phyloP scores from a whole-genome alignment of 2,329 filamentous ascomycete species.

The Neofusicoccum kwambonambiense region DNA sequence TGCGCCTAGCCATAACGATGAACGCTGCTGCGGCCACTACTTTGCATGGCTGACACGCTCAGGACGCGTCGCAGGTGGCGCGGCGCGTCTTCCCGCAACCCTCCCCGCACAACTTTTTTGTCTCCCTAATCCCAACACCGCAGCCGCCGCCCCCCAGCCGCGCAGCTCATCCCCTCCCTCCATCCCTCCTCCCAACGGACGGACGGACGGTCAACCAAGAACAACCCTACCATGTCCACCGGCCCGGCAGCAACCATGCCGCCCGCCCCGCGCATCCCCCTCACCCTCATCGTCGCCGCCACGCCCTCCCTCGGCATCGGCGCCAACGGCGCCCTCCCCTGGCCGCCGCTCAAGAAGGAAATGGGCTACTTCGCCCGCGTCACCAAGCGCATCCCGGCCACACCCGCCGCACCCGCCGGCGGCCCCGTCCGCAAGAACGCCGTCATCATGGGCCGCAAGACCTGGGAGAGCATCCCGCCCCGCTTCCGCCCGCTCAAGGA shows the following conservation, averaged over 20 bases:
- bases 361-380: slow-evolving; percentile 95
- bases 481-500: slow-evolving; percentile 76
- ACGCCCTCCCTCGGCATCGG: slow-evolving; percentile 92
- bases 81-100: neutral
- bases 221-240: neutral
- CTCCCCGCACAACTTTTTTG: neutral
- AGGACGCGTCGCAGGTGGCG: no score
- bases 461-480: slow-evolving; percentile 85
- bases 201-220: neutral
- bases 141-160: neutral
- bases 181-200: neutral
- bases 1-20: no score
- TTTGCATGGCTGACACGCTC: no score
- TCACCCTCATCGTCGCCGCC: slow-evolving; percentile 92
- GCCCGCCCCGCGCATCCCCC: slow-evolving; percentile 45
- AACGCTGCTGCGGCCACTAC: no score
- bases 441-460: slow-evolving; percentile 97
- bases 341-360: slow-evolving; percentile 84
- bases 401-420: no score
- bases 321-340: slow-evolving; percentile 73
- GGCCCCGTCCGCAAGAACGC: slow-evolving; percentile 52
- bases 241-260: neutral
- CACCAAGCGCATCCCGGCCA: slow-evolving; percentile 61
- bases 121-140: neutral
- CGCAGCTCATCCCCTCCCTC: no score